Evolutionary conservation across 441 rosid genomes (phyloP), one percentile per base, ranked within the genome.

Genomic region (Pelargonium fulgidum): DNA sequence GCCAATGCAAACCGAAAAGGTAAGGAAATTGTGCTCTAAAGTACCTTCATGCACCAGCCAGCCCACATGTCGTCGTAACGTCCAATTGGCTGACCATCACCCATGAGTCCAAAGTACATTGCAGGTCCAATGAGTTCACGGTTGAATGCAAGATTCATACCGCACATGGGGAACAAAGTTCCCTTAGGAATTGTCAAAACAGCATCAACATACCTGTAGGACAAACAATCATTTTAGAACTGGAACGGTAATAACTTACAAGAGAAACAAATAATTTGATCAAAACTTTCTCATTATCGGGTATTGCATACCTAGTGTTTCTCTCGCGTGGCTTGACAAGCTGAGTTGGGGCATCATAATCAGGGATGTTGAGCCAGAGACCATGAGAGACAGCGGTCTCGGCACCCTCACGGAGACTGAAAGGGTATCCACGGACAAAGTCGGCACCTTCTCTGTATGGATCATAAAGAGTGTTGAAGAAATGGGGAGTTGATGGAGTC

Each of bases 21-120:
- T 56, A 62, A 24, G 64, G 45, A 65, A 13, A 33, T 24, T 22
- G 50, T 16, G 36, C 39, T 4, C 39, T 33, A 33, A 33, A 20
- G 10, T 76, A 92, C 98, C 97, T 93, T 90, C 75, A 67, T 71
- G 68, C 98, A 93, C 97, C 97, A 93, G 72, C 98, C 98, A 70
- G 98, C 96, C 98, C 98, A 93, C 98, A 93, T 90, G 65, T 93
- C 98, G 7, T 93, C 98, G 59, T 90, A 93, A 20, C 98, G 97
- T 66, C 97, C 97, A 52, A 93, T 93, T 48, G 98, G 98, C 82
- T 90, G 98, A 65, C 98, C 97, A 78, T 93, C 96, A 64, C 98
- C 98, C 98, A 90, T 93, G 62, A 93, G 98, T 72, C 98, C 98
- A 67, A 90, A 93, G 91, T 93, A 93, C 98, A 93, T 93, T 68